Percentiles rank a stretch among this genome's conserved stretches.
phyloP scores from a whole-genome alignment of 139 green algal species.

The Asterochloris sp. region DNA sequence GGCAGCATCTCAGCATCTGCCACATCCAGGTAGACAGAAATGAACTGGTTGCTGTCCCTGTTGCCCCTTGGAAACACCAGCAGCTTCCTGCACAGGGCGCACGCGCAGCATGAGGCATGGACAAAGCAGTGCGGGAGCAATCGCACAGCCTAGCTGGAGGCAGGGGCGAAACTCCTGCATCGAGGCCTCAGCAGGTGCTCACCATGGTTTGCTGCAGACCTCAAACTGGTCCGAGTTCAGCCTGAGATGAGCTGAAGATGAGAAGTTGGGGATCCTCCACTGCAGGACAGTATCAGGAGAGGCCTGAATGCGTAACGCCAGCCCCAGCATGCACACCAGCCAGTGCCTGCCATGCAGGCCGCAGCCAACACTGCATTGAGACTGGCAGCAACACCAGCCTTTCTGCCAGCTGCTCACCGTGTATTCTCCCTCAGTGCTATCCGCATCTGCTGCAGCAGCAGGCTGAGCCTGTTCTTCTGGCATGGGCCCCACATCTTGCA shows the following conservation, averaged over 20 bases:
- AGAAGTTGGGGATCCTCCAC: too few species aligned
- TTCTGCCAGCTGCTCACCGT: neutral
- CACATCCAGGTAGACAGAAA: slow-evolving; percentile 76
- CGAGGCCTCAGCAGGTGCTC: neutral
- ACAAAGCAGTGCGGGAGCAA: too few species aligned
- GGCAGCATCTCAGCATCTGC: slow-evolving; percentile 56
- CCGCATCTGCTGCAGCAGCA: neutral
- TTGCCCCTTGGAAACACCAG: slow-evolving; percentile 72
- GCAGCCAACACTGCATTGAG: too few species aligned
- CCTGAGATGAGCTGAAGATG: too few species aligned
- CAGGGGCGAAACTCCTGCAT: neutral
- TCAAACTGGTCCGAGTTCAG: too few species aligned
- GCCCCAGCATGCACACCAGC: too few species aligned
- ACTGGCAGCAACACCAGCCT: neutral
- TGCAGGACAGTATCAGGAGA: too few species aligned
- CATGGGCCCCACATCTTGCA: neutral
- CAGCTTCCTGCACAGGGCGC: slow-evolving; percentile 57
- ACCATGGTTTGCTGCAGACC: neutral
- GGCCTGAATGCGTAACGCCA: too few species aligned
- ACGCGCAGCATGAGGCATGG: neutral
- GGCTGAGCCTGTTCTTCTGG: neutral
- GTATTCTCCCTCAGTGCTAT: slow-evolving; percentile 5
- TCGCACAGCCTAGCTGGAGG: too few species aligned
- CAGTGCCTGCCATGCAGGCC: too few species aligned
- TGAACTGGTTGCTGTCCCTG: slow-evolving; percentile 8